Evolutionary conservation across 2,329 filamentous ascomycete species (phyloP).

Genomic region (Fusarium incarnatum): DNA sequence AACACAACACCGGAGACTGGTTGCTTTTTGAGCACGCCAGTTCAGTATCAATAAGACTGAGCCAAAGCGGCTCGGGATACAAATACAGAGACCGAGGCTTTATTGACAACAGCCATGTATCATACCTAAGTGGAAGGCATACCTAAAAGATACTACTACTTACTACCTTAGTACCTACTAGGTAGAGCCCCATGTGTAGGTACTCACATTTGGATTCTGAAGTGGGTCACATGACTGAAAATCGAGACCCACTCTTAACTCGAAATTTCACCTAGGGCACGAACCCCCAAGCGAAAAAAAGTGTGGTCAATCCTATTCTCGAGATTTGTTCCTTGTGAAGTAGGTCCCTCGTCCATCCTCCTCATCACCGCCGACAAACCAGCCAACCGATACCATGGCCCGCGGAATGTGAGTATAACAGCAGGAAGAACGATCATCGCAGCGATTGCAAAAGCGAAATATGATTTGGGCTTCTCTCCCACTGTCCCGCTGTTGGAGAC

Average conservation of each 20-base stretch:
- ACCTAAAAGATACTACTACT: no score
- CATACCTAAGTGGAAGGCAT: neutral
- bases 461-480: constrained; percentile 18
- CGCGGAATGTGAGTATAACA: constrained; percentile 68
- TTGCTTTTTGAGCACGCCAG: neutral
- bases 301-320: constrained; percentile 47
- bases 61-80: neutral
- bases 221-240: neutral
- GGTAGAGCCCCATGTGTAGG: no score
- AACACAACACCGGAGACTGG: neutral
- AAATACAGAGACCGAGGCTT: neutral
- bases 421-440: constrained; percentile 18
- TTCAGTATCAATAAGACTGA: neutral
- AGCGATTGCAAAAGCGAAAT: constrained; percentile 2
- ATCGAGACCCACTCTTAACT: neutral
- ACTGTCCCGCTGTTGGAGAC: constrained; percentile 9
- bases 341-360: constrained; percentile 47
- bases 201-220: neutral
- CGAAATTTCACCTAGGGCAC: constrained; percentile 49
- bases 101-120: neutral
- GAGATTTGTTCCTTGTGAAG: constrained; percentile 41
- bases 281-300: constrained; percentile 44
- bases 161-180: no score
- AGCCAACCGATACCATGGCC: constrained; percentile 67
- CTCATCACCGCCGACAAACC: constrained; percentile 54